A percentile compares a stretch with the other conserved stretches of the same genome.
Conservation (phyloP, 192 early-diverging fungal species). For the Backusella mclennaniae region DNA sequence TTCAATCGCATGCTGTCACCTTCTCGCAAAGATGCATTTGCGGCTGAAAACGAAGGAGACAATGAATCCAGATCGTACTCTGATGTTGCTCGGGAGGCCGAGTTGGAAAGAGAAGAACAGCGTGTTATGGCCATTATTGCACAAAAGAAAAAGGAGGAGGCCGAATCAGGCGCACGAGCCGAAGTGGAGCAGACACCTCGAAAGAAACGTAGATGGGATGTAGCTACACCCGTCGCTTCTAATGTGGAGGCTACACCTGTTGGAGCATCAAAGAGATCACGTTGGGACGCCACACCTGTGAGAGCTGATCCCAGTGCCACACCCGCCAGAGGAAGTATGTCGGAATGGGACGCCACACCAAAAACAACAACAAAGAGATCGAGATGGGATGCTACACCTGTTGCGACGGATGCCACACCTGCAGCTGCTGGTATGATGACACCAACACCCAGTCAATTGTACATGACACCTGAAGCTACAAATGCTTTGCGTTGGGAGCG, state of each 20-base stretch:
- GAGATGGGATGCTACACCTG: slow-evolving; percentile 94
- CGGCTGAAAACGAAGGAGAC: slow-evolving; percentile 33
- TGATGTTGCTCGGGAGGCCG: slow-evolving; percentile 83
- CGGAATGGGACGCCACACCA: slow-evolving; percentile 80
- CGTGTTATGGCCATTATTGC: slow-evolving; percentile 67
- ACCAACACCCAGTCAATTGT: slow-evolving; percentile 66
- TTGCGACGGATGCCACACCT: slow-evolving; percentile 66
- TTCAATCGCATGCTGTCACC: slow-evolving; percentile 80
- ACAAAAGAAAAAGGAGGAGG: slow-evolving; percentile 67
- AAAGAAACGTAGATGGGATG: slow-evolving; percentile 84
- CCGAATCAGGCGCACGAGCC: slow-evolving; percentile 32
- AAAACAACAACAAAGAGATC: slow-evolving; percentile 71
- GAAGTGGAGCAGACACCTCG: slow-evolving; percentile 27
- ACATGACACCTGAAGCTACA: slow-evolving; percentile 83
- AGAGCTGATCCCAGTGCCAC: slow-evolving; percentile 64
- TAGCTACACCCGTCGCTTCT: slow-evolving; percentile 52
- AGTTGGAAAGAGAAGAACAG: slow-evolving; percentile 82
- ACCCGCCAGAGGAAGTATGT: slow-evolving; percentile 54
- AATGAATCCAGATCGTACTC: slow-evolving; percentile 68
- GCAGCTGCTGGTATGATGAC: slow-evolving; percentile 80
- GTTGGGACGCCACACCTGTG: slow-evolving; percentile 86
- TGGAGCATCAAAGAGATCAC: slow-evolving; percentile 28
- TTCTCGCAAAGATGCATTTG: slow-evolving; percentile 77
- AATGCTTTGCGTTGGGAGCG: slow-evolving; percentile 72
- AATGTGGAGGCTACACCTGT: slow-evolving; percentile 43